A percentile compares a stretch with the other conserved stretches of the same genome.
Evolutionary conservation across 805 yeast species (phyloP).

Genomic region (Saccharomycopsis microspora): DNA sequence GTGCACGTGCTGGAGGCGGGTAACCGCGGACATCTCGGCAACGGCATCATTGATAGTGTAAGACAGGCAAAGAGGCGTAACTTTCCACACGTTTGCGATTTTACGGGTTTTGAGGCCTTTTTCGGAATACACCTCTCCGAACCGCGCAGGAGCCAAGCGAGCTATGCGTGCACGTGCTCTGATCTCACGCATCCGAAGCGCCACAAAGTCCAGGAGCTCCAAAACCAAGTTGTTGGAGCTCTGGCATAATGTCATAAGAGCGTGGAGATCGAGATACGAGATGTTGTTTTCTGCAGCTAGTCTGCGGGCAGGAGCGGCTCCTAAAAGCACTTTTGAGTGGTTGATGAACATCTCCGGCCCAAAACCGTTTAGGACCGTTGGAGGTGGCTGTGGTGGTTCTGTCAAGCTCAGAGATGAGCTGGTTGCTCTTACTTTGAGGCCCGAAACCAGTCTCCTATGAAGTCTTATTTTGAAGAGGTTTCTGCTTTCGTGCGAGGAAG

Average conservation of each 20-base stretch:
- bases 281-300: conserved; percentile 9
- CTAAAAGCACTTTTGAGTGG: not conserved
- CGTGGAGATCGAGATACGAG: conserved; percentile 6
- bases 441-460: too few species aligned
- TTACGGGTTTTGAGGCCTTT: conserved; percentile 3
- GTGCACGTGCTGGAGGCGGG: conserved; percentile 26
- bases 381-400: too few species aligned
- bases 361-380: too few species aligned
- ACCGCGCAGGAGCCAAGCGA: conserved; percentile 1
- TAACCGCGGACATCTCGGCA: conserved; percentile 36
- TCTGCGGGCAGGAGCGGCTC: conserved; percentile 13
- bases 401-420: too few species aligned
- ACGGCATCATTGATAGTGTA: conserved; percentile 29
- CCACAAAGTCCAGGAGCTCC: conserved; percentile 13
- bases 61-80: conserved; percentile 33
- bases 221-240: conserved; percentile 12
- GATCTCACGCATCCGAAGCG: conserved; percentile 6
- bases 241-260: conserved; percentile 13
- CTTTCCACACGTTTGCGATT: conserved; percentile 28
- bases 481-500: too few species aligned
- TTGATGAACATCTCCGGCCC: too few species aligned
- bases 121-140: conserved; percentile 11
- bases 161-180: conserved; percentile 4
- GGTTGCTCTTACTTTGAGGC: too few species aligned
- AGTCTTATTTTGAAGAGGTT: too few species aligned